A percentile compares a stretch with the other conserved stretches of the same genome.
These are phyloP conservation scores for Hansenula lynferdii DNA, from an alignment of 1,139 yeast genomes.

Conservation along the genomic window DNA sequence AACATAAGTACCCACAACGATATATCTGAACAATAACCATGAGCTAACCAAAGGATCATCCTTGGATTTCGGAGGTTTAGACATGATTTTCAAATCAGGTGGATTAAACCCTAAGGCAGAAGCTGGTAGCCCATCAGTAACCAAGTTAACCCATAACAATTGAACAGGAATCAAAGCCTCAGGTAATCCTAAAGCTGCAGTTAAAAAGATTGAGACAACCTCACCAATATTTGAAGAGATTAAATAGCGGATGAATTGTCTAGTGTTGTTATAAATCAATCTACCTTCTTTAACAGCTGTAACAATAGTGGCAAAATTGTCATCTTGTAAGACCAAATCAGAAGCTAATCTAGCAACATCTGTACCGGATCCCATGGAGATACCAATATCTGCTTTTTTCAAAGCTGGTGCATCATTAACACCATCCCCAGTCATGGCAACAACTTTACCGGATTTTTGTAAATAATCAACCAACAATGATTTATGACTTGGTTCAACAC, in stretches of 20 bases:
- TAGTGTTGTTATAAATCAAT: constrained; percentile 75
- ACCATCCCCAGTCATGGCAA: constrained; percentile 39
- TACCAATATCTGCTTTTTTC: constrained; percentile 34
- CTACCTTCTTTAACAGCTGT: constrained; percentile 81
- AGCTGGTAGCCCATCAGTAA: constrained; percentile 79
- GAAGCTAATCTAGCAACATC: constrained; percentile 59
- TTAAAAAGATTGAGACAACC: constrained; percentile 55
- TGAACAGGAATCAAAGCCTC: constrained; percentile 75
- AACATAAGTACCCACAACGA: constrained; percentile 34
- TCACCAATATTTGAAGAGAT: constrained; percentile 78
- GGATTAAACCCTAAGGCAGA: constrained; percentile 76
- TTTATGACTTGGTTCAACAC: constrained; percentile 54
- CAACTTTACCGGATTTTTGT: constrained; percentile 39
- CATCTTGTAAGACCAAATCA: constrained; percentile 61
- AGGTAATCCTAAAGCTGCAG: constrained; percentile 67
- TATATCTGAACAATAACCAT: constrained; percentile 33
- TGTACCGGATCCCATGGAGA: constrained; percentile 41
- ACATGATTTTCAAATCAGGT: constrained; percentile 53
- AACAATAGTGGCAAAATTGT: constrained; percentile 71
- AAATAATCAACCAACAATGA: constrained; percentile 45
- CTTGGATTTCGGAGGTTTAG: constrained; percentile 52
- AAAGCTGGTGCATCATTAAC: constrained; percentile 38
- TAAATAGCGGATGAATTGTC: constrained; percentile 73
- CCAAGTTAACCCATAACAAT: constrained; percentile 74
- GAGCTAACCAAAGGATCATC: constrained; percentile 33